Conservation (phyloP, 2,329 filamentous ascomycete genomes). For the Talaromyces marneffei region DNA sequence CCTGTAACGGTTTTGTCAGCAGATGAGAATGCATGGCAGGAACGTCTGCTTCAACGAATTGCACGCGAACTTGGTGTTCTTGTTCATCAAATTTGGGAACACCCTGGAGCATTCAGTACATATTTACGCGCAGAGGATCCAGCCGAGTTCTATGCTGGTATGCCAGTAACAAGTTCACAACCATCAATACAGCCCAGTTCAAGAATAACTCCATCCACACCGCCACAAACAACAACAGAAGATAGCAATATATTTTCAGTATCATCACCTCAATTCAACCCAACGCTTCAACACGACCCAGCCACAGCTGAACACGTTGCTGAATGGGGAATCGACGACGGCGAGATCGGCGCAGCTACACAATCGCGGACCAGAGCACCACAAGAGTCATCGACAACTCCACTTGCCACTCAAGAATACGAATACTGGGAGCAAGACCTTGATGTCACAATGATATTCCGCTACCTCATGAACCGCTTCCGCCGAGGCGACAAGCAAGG, state of each 20-base stretch:
- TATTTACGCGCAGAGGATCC: constrained; percentile 50
- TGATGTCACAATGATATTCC: constrained; percentile 86
- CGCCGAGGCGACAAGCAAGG: constrained; percentile 45
- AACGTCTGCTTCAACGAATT: constrained; percentile 73
- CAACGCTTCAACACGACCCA: constrained; percentile 25
- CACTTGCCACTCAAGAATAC: constrained; percentile 43
- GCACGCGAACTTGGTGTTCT: constrained; percentile 80
- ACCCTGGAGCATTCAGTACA: constrained; percentile 82
- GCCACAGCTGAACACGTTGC: constrained; percentile 47
- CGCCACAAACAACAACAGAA: constrained; percentile 18
- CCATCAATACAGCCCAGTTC: constrained; percentile 16
- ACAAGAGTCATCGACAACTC: constrained; percentile 32
- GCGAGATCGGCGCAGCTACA: constrained; percentile 44
- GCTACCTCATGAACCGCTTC: constrained; percentile 74
- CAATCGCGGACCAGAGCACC: constrained; percentile 41
- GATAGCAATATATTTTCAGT: constrained; percentile 40
- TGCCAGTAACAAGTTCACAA: constrained; percentile 47
- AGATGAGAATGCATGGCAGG: constrained; percentile 43
- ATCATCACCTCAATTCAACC: constrained; percentile 34
- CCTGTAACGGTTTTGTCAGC: constrained; percentile 17
- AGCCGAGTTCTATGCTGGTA: constrained; percentile 61
- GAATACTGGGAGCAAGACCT: constrained; percentile 94
- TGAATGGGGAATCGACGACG: constrained; percentile 63
- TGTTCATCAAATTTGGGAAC: constrained; percentile 75
- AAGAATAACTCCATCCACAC: neutral